phyloP scores from a whole-genome alignment of 495 filamentous ascomycete species.

The Rusavskia elegans region DNA sequence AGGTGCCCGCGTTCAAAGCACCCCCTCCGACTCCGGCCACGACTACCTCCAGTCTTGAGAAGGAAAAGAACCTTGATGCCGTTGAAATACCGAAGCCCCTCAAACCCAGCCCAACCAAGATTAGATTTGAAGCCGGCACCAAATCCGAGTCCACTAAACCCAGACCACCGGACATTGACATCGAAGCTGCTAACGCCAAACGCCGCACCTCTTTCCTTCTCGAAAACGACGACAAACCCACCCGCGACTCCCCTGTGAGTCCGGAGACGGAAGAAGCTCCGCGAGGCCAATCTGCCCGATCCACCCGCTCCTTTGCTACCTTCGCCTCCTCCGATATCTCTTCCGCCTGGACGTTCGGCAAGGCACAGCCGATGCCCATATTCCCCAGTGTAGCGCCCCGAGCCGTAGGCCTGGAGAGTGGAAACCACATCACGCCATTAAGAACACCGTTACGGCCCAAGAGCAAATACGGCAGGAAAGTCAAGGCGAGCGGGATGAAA shows the following conservation, averaged over 20 bases:
- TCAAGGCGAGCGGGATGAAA: background rate
- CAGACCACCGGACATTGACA: background rate
- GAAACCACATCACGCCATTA: background rate
- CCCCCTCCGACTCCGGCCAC: constrained; percentile 12
- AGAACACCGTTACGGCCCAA: background rate
- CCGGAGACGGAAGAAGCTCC: background rate
- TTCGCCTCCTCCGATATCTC: constrained; percentile 15
- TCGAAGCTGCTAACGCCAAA: background rate
- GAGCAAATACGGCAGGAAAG: background rate
- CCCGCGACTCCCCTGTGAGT: background rate
- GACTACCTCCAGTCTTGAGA: constrained; percentile 13
- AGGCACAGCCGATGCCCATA: constrained; percentile 12
- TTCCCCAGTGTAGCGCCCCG: constrained; percentile 10
- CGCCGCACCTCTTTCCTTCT: background rate
- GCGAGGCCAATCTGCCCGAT: constrained; percentile 11
- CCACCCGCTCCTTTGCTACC: constrained; percentile 10
- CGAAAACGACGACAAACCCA: background rate
- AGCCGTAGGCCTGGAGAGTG: background rate
- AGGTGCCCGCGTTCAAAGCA: background rate
- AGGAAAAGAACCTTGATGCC: background rate
- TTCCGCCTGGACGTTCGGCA: constrained; percentile 14
- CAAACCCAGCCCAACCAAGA: background rate
- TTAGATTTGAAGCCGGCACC: background rate
- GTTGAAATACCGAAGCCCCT: constrained; percentile 1
- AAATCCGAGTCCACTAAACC: background rate